Evolutionary conservation across 73 alveolate genomes (phyloP).

Genomic region (Strombidium stylifer): DNA sequence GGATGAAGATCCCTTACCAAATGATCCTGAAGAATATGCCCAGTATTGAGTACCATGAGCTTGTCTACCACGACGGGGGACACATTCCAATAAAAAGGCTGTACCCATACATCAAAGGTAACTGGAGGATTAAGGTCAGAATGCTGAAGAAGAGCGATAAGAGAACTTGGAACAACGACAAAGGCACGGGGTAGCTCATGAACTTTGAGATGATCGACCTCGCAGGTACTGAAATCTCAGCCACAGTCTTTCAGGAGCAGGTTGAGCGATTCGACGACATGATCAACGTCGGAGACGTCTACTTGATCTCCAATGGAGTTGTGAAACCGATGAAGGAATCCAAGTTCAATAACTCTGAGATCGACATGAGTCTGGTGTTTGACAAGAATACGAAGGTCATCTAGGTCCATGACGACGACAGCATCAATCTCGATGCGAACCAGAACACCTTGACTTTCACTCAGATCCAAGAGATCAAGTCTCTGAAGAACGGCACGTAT

Average conservation of each 20-base stretch:
- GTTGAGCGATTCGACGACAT: constrained; percentile 65
- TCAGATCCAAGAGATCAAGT: constrained; percentile 27
- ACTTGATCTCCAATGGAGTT: constrained; percentile 72
- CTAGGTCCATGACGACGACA: constrained; percentile 61
- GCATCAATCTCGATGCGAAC: neutral
- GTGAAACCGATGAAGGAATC: constrained; percentile 69
- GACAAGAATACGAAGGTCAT: constrained; percentile 58
- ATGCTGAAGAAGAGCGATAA: constrained; percentile 63
- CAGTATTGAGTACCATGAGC: neutral
- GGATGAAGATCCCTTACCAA: no score
- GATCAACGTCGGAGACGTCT: constrained; percentile 72
- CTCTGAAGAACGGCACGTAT: constrained; percentile 20
- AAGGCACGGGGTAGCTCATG: constrained; percentile 73
- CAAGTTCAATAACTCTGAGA: constrained; percentile 61
- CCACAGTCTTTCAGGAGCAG: constrained; percentile 78
- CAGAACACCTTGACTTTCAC: constrained; percentile 18
- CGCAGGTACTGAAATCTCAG: constrained; percentile 67
- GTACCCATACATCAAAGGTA: constrained; percentile 29
- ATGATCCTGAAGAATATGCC: no score
- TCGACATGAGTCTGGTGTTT: constrained; percentile 73
- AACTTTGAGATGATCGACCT: constrained; percentile 72
- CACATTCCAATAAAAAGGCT: neutral
- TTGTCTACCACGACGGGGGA: neutral
- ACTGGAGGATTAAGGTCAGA: constrained; percentile 78
- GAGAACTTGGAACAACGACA: constrained; percentile 64